A percentile compares a stretch with the other conserved stretches of the same genome.
phyloP scores from a whole-genome alignment of 2,329 filamentous ascomycete genomes.

The Trichophyton mentagrophytes region DNA sequence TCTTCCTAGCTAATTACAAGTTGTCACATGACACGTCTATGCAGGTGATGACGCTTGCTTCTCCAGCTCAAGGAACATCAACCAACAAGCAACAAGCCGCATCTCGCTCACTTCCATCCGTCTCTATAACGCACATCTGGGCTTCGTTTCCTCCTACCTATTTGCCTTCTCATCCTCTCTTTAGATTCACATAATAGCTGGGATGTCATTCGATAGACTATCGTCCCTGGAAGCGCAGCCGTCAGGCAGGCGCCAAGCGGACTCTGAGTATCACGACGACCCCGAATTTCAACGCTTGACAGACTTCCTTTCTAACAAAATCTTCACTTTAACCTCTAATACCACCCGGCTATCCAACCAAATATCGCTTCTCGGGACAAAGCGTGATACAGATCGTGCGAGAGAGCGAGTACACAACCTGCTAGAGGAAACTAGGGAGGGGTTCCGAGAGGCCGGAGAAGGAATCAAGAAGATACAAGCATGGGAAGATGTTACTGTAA shows the following conservation, averaged over 20 bases:
- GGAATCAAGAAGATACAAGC: conserved; percentile 83
- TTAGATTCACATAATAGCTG: no score
- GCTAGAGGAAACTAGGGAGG: conserved; percentile 70
- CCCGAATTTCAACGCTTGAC: conserved; percentile 80
- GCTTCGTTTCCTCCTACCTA: not conserved
- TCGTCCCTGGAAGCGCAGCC: conserved; percentile 72
- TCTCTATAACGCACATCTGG: not conserved
- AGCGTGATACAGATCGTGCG: conserved; percentile 79
- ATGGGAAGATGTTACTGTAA: conserved; percentile 71
- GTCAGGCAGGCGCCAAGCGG: conserved; percentile 53
- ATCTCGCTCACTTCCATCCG: not conserved
- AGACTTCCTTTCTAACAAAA: conserved; percentile 68
- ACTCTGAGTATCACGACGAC: conserved; percentile 72
- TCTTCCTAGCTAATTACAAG: not conserved
- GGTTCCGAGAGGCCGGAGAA: conserved; percentile 86
- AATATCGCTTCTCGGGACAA: conserved; percentile 73
- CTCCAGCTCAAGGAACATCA: not conserved
- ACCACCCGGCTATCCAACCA: conserved; percentile 76
- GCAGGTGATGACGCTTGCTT: not conserved
- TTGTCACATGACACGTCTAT: not conserved
- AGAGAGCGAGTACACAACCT: conserved; percentile 80
- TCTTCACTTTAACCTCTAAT: conserved; percentile 80
- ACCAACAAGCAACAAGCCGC: not conserved
- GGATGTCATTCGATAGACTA: conserved; percentile 89
- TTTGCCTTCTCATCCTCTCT: not conserved